These are phyloP conservation scores for Neurospora sp. DNA, from an alignment of 495 filamentous ascomycete species.

Conservation along the genomic window DNA sequence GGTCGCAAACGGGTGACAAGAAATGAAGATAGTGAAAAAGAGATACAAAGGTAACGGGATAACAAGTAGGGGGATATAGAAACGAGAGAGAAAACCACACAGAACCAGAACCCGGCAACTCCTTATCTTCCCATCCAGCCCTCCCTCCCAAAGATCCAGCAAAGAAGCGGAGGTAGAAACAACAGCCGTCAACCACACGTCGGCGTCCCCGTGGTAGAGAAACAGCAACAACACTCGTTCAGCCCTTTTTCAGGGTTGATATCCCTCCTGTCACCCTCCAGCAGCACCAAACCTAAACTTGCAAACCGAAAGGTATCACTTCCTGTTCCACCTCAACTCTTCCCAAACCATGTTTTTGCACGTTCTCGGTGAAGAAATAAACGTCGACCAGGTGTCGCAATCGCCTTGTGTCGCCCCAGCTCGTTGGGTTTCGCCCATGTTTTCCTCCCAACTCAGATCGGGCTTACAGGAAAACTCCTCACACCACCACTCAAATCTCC, in stretches of 20 bases:
- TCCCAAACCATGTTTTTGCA: background rate
- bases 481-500: conserved; percentile 59
- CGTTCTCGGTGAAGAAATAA: background rate
- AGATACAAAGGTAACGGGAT: background rate
- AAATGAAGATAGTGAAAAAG: background rate
- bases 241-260: background rate
- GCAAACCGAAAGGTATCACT: background rate
- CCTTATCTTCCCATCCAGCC: background rate
- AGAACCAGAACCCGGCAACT: background rate
- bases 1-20: background rate
- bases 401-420: background rate
- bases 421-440: background rate
- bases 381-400: background rate
- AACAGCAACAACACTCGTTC: background rate
- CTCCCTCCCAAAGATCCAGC: background rate
- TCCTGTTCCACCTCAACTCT: background rate
- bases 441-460: conserved; percentile 20
- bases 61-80: background rate
- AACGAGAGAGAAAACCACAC: background rate
- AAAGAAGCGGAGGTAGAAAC: background rate
- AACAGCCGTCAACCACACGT: background rate
- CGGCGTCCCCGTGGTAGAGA: background rate
- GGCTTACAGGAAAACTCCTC: conserved; percentile 52
- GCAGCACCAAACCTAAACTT: background rate
- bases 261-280: background rate